Evolutionary conservation across 225 moss, liverwort and hornwort genomes (phyloP).

Genomic region (Lunularia cruciata): DNA sequence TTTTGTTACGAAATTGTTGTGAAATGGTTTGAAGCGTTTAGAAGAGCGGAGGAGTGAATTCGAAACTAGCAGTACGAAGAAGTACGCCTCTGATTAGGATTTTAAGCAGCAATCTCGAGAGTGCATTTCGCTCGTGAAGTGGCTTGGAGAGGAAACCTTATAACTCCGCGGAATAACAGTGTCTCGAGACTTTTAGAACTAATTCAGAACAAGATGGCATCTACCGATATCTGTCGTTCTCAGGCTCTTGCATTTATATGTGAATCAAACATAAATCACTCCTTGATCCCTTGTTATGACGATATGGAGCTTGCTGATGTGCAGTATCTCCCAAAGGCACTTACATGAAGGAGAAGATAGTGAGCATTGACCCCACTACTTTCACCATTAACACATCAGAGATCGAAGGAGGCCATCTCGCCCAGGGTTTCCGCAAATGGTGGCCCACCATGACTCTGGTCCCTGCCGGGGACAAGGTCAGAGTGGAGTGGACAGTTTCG

Average conservation of each 20-base stretch:
- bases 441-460: slow-evolving; percentile 7
- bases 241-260: neutral
- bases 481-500: slow-evolving; percentile 15
- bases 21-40: too few relatives aligned
- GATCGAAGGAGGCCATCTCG: slow-evolving; percentile 23
- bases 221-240: neutral
- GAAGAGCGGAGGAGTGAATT: too few relatives aligned
- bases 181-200: too few relatives aligned
- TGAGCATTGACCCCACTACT: slow-evolving; percentile 5
- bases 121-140: too few relatives aligned
- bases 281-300: neutral
- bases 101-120: too few relatives aligned
- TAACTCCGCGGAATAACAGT: too few relatives aligned
- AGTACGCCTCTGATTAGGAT: too few relatives aligned
- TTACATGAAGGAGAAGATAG: slow-evolving; percentile 12
- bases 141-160: too few relatives aligned
- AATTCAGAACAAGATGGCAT: too few relatives aligned
- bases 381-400: neutral
- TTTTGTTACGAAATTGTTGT: too few relatives aligned
- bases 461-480: neutral
- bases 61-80: too few relatives aligned
- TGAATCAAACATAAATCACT: neutral
- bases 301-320: neutral
- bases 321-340: slow-evolving; percentile 16
- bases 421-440: slow-evolving; percentile 24